These are phyloP conservation scores for Pseudogymnoascus sp. DNA, from an alignment of 2,329 filamentous ascomycete genomes.

Conservation along the genomic window DNA sequence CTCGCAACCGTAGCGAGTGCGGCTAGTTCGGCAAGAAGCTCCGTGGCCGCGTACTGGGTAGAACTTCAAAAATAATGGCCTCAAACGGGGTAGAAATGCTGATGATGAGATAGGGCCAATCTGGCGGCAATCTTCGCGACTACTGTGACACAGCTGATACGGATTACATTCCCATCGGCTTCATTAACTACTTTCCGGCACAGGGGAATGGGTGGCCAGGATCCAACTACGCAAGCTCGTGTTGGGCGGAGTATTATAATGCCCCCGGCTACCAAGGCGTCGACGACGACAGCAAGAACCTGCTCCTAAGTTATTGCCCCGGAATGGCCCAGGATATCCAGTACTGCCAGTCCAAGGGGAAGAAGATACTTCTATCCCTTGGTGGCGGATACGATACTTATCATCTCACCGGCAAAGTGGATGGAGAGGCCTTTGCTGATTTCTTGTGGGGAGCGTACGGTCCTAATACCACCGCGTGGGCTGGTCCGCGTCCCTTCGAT, in stretches of 20 bases:
- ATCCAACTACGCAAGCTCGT: conserved; percentile 36
- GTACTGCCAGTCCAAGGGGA: conserved; percentile 31
- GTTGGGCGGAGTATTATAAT: conserved; percentile 27
- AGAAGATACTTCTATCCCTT: conserved; percentile 35
- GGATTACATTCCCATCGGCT: conserved; percentile 36
- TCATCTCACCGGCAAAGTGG: conserved; percentile 30
- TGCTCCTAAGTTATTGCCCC: conserved; percentile 29
- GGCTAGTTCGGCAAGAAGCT: not conserved
- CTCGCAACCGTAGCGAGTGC: not conserved
- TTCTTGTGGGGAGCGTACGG: conserved; percentile 36
- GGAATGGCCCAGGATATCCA: conserved; percentile 30
- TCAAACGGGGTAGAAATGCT: not conserved
- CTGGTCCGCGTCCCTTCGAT: conserved; percentile 22
- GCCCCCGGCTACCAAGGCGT: conserved; percentile 29
- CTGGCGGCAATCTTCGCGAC: not conserved
- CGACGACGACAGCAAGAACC: conserved; percentile 25
- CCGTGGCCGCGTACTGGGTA: not conserved
- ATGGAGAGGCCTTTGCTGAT: conserved; percentile 30
- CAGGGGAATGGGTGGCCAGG: conserved; percentile 35
- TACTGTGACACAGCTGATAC: conserved; percentile 33
- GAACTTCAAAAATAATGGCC: not conserved
- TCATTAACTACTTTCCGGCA: conserved; percentile 34
- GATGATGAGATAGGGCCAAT: not conserved
- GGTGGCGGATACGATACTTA: conserved; percentile 27
- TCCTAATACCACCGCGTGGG: conserved; percentile 27